A percentile compares a stretch with the other conserved stretches of the same genome.
Evolutionary conservation across 2,329 filamentous ascomycete species (phyloP).

Genomic region (Boeremia lycopersici): DNA sequence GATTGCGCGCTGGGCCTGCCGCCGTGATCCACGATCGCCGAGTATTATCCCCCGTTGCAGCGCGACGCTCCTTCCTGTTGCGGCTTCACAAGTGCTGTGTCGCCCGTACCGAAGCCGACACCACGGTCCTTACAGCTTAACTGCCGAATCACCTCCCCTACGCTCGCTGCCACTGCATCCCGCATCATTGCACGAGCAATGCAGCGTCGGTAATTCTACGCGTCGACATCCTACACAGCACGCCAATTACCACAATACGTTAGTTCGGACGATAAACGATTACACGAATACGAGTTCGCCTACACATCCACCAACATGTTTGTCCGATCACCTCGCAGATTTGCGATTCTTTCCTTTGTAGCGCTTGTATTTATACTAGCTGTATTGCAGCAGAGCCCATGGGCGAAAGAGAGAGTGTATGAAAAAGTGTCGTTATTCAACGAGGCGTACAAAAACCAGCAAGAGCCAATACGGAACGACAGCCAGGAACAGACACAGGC

Average conservation of each 20-base stretch:
- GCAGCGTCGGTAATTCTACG: conserved; percentile 29
- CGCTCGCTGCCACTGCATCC: conserved; percentile 14
- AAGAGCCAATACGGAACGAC: conserved; percentile 20
- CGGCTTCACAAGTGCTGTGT: conserved; percentile 11
- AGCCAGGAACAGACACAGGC: conserved; percentile 17
- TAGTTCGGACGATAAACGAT: conserved; percentile 18
- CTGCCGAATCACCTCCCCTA: background rate
- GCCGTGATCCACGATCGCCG: conserved; percentile 6
- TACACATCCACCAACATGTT: conserved; percentile 34
- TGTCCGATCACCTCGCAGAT: conserved; percentile 46
- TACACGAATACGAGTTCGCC: conserved; percentile 30
- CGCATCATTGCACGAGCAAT: conserved; percentile 6
- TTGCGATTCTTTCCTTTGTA: conserved; percentile 45
- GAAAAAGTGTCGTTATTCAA: conserved; percentile 34
- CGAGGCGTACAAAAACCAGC: conserved; percentile 15
- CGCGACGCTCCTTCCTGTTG: conserved; percentile 3
- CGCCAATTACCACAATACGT: conserved; percentile 22
- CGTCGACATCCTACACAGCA: conserved; percentile 14
- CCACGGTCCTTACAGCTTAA: conserved; percentile 16
- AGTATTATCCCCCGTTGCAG: conserved; percentile 4
- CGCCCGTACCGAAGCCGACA: background rate
- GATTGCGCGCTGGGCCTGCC: conserved; percentile 1
- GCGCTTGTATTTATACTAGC: conserved; percentile 41
- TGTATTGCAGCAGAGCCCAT: conserved; percentile 39
- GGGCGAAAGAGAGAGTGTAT: conserved; percentile 33